phyloP scores from a whole-genome alignment of 768 basidiomycete genomes.

The Hericium rajendrae region DNA sequence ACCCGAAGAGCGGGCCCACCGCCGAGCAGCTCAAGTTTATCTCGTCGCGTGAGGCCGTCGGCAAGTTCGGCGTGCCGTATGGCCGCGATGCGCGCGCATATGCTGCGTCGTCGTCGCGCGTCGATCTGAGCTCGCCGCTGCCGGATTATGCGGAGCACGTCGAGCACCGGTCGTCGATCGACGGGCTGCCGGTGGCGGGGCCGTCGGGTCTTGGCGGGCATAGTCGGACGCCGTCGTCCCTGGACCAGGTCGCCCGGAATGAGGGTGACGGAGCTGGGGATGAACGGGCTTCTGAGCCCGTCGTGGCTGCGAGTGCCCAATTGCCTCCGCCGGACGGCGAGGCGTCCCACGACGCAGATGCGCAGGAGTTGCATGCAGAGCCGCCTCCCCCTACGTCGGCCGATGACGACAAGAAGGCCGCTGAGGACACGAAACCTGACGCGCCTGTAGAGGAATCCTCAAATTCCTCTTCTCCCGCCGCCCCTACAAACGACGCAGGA shows the following conservation, averaged over 20 bases:
- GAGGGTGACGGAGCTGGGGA: background rate
- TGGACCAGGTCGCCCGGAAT: background rate
- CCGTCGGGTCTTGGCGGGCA: background rate
- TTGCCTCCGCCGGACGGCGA: background rate
- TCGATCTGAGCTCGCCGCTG: constrained; percentile 32
- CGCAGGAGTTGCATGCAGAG: no score
- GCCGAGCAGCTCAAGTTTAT: constrained; percentile 60
- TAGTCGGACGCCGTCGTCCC: background rate
- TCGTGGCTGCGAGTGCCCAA: background rate
- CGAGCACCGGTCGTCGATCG: constrained; percentile 20
- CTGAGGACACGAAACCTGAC: no score
- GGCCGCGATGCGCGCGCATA: constrained; percentile 64
- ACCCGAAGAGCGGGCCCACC: constrained; percentile 53
- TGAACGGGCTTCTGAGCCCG: no score
- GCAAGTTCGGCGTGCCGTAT: constrained; percentile 67
- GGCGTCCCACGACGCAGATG: background rate
- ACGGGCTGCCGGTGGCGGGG: constrained; percentile 5
- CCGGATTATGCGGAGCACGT: constrained; percentile 39
- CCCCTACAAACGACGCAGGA: no score
- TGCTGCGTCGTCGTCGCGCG: constrained; percentile 39
- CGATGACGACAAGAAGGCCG: no score
- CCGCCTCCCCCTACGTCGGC: no score
- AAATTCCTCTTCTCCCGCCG: no score
- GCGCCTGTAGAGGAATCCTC: no score
- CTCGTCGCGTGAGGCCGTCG: constrained; percentile 54